phyloP scores from a whole-genome alignment of 345 rosid species.

The rapeseed (Brassica napus) region DNA sequence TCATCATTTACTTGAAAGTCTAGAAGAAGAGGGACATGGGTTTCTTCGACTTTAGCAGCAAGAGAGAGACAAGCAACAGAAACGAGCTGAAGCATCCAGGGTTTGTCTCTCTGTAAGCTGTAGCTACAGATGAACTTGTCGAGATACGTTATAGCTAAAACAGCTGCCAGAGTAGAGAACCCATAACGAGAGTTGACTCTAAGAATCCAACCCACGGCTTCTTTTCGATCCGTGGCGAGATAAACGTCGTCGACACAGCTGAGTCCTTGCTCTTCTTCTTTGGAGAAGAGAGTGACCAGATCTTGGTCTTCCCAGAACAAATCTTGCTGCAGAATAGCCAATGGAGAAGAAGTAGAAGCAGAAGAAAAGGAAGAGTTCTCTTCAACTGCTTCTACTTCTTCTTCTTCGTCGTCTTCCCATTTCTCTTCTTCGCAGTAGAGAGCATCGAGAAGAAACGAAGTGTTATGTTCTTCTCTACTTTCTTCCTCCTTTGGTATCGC shows the following conservation, averaged over 20 bases:
- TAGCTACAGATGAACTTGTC: constrained; percentile 70
- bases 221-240: constrained; percentile 50
- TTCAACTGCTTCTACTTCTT: constrained; percentile 36
- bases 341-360: constrained; percentile 31
- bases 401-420: constrained; percentile 55
- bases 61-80: constrained; percentile 88
- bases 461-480: constrained; percentile 32
- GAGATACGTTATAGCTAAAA: constrained; percentile 74
- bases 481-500: constrained; percentile 45
- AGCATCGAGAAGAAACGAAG: constrained; percentile 53
- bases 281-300: constrained; percentile 63
- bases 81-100: constrained; percentile 90
- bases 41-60: constrained; percentile 98
- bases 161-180: constrained; percentile 70
- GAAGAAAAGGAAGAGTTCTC: constrained; percentile 31
- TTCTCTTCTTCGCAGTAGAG: constrained; percentile 76
- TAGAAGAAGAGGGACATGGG: constrained; percentile 72
- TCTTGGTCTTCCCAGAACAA: constrained; percentile 78
- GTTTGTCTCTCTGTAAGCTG: constrained; percentile 60
- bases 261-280: constrained; percentile 51
- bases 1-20: constrained; percentile 70
- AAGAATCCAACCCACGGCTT: constrained; percentile 82
- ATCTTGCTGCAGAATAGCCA: constrained; percentile 57
- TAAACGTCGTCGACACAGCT: constrained; percentile 32
- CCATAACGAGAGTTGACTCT: constrained; percentile 63